Evolutionary conservation across 441 rosid species (phyloP).

Genomic region (Populus hybrid): DNA sequence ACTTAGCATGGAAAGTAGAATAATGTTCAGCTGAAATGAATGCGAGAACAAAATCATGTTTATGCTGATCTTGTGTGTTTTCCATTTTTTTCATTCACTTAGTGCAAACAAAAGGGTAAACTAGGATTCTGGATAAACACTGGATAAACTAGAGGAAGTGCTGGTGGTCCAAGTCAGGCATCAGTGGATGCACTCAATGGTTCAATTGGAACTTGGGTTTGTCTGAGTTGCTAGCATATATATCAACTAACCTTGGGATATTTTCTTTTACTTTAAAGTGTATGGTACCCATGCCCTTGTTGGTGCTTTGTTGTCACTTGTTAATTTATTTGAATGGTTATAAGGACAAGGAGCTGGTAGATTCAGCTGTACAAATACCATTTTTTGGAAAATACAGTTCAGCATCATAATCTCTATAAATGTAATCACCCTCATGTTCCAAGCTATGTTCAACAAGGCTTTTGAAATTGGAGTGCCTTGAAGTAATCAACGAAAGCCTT

Average conservation of each 20-base stretch:
- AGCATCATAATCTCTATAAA: background rate
- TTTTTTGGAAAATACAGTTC: background rate
- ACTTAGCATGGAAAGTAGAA: background rate
- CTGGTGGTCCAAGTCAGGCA: background rate
- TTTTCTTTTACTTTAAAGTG: background rate
- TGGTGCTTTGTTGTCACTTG: background rate
- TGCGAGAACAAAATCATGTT: background rate
- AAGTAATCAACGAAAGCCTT: slow-evolving; percentile 3
- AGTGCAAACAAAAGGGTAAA: background rate
- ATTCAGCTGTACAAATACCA: background rate
- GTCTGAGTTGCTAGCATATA: background rate
- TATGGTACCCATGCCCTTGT: background rate
- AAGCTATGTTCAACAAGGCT: background rate
- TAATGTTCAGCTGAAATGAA: background rate
- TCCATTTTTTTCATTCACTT: background rate
- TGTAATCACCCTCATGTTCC: background rate
- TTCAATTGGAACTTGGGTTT: background rate
- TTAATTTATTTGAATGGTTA: background rate
- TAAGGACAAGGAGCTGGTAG: background rate
- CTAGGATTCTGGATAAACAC: background rate
- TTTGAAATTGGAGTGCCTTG: background rate
- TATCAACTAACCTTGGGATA: background rate
- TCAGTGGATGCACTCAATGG: background rate
- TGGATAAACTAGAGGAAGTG: no score
- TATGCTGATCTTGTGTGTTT: background rate